Base-by-base conservation (phyloP, 1,284 basidiomycete genomes). In the Leccinum griseonigrum region DNA sequence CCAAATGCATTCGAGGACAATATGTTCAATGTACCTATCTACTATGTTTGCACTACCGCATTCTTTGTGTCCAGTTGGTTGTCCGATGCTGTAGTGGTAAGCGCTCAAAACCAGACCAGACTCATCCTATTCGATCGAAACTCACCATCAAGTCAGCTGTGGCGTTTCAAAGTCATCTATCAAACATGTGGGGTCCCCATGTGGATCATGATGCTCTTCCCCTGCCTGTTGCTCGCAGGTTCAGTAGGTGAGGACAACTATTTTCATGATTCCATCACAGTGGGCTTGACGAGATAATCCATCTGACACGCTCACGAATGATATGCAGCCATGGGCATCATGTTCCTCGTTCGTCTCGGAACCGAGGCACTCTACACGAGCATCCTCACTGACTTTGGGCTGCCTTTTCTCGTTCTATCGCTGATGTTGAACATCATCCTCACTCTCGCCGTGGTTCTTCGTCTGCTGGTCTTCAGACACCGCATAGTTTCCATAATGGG, bases 91-190 rank as follows among this genome's bases (percentile, higher is more conserved):
- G 1, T 50, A 3, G 13, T 50, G 48, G 48, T 50, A 3, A 50
- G 48, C 10, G 3, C 22, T 16, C 7, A 18, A 11, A 18, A 43
- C 13, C 2, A 28, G 22, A 26, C 16, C 4, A 9, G 38, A 40
- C 3, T 31, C 8, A 11, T 22, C 46, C 46, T 14, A 13, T 14
- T 50, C 28, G 10, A n/a, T 10, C 43, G n/a, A 48, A 48, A 28
- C 48, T 50, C 13, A 50, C 18, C 14, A 50, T 28, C 48, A 7
- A 7, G 6, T 8, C 22, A 50, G 48, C 2, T 50, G 6, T 50
- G 48, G 48, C 48, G 48, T 16, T 50, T 50, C 48, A 50, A 50
- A 50, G 48, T 50, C 13, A 14, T 50, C 6, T 50, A 50, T n/a
- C 26, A 26, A 22, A 50, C 11, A 3, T 50, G 22, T 9, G 6